Base-by-base conservation (phyloP, 805 yeast genomes). In the Zygotorulaspora florentina region DNA sequence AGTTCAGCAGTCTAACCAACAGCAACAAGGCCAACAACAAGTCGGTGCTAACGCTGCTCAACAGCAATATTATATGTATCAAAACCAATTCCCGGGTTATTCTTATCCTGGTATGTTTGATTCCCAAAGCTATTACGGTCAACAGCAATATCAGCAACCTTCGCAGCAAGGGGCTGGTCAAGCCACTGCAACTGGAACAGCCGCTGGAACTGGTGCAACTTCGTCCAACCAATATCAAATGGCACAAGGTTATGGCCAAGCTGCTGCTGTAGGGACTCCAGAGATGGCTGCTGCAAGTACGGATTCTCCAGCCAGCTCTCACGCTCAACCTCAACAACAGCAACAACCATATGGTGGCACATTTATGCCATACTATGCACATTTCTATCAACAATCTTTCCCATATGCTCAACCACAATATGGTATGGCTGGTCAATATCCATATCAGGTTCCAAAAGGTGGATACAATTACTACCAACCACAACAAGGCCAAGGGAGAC, bases 351-450 rank as follows among this genome's bases (percentile, higher is more conserved):
- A 64, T 35, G 65, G 65, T 31, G 63, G 61, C 13, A 57, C 64
- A 7, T 64, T 62, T 48, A 61, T 62, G 66, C 69, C 69, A 45
- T 61, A 64, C 44, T 62, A 64, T 42, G 62, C 59, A 33, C 66
- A 62, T 46, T 64, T 60, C 50, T 63, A 65, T 54, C 67, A 62
- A 48, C 67, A 65, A 52, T 58, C 64, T 12, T 61, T 65, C 62
- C 67, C 67, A 44, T 64, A 64, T 42, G 67, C 59, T 34, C 67
- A 64, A 51, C 68, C 68, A 38, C 68, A 64, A 50, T 64, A 64
- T 39, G 64, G 64, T 31, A 54, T 57, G 53, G 63, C 60, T 33
- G 62, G 61, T 43, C 66, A 62, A 52, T 61, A 61, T 42, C 63
- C 64, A 40, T 56, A 58, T 47, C 65, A 58, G 50, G 56, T 52